Conservation (phyloP, 805 yeast species). For the Yueomyces sp. region DNA sequence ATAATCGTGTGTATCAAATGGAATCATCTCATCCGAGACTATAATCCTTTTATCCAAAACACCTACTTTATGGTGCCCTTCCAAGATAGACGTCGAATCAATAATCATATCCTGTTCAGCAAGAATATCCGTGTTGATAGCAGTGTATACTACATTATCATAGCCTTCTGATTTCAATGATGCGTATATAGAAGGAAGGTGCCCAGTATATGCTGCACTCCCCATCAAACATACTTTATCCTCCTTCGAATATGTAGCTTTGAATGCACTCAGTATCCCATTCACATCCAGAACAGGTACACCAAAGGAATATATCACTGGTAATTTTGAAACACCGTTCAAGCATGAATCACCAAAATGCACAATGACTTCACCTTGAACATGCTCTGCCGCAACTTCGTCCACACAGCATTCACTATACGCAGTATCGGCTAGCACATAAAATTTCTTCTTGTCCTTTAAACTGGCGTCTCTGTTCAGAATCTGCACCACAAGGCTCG, state of each 20-base stretch:
- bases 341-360: slow-evolving; percentile 95
- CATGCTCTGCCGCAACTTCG: slow-evolving; percentile 94
- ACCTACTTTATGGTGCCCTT: slow-evolving; percentile 10
- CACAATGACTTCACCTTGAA: slow-evolving; percentile 66
- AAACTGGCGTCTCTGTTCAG: slow-evolving; percentile 29
- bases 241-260: slow-evolving; percentile 26
- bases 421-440: slow-evolving; percentile 91
- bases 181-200: slow-evolving; percentile 29
- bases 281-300: slow-evolving; percentile 40
- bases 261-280: slow-evolving; percentile 28
- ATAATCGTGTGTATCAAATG: slow-evolving; percentile 30
- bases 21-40: slow-evolving; percentile 16
- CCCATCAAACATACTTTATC: slow-evolving; percentile 51
- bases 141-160: slow-evolving; percentile 27
- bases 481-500: slow-evolving; percentile 52
- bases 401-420: slow-evolving; percentile 93
- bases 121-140: slow-evolving; percentile 21
- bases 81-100: neutral
- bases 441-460: slow-evolving; percentile 28
- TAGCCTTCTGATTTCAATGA: slow-evolving; percentile 22
- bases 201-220: slow-evolving; percentile 50
- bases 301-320: slow-evolving; percentile 73
- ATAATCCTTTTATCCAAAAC: slow-evolving; percentile 21
- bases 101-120: slow-evolving; percentile 25
- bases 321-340: slow-evolving; percentile 59